A percentile compares a stretch with the other conserved stretches of the same genome.
These are phyloP conservation scores for Ilex asprella DNA, from an alignment of 257 asterid genomes.

Conservation along the genomic window DNA sequence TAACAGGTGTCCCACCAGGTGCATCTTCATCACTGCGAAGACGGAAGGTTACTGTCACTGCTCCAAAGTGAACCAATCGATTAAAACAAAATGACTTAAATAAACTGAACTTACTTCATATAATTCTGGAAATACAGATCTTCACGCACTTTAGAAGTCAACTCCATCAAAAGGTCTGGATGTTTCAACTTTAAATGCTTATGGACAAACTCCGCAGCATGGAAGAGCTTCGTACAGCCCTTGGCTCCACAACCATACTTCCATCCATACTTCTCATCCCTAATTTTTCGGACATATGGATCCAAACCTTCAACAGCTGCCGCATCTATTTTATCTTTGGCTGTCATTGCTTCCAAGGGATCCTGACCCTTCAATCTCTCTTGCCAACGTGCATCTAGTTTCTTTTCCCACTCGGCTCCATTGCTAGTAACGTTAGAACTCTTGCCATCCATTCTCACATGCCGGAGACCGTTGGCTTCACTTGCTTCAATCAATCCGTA, in stretches of 20 bases:
- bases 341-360: conserved; percentile 87
- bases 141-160: conserved; percentile 80
- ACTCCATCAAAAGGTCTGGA: conserved; percentile 66
- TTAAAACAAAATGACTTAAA: not conserved
- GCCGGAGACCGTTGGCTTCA: conserved; percentile 92
- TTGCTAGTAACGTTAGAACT: conserved; percentile 35
- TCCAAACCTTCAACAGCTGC: conserved; percentile 84
- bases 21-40: conserved; percentile 82
- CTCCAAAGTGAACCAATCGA: conserved; percentile 1
- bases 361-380: conserved; percentile 85
- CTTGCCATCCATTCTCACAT: conserved; percentile 67
- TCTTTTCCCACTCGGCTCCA: conserved; percentile 82
- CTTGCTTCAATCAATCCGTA: conserved; percentile 75
- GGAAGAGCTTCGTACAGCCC: conserved; percentile 99
- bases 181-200: conserved; percentile 96
- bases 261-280: conserved; percentile 99
- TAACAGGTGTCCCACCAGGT: conserved; percentile 90
- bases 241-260: conserved; percentile 99
- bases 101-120: conserved; percentile 62
- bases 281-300: conserved; percentile 85
- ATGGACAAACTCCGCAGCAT: conserved; percentile 88
- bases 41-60: conserved; percentile 16
- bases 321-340: conserved; percentile 90
- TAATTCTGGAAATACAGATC: conserved; percentile 86
- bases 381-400: conserved; percentile 77